Percentiles rank a stretch among this genome's conserved stretches.
These are phyloP conservation scores for Eimeria maxima DNA, from an alignment of 169 alveolate species.

Conservation along the genomic window DNA sequence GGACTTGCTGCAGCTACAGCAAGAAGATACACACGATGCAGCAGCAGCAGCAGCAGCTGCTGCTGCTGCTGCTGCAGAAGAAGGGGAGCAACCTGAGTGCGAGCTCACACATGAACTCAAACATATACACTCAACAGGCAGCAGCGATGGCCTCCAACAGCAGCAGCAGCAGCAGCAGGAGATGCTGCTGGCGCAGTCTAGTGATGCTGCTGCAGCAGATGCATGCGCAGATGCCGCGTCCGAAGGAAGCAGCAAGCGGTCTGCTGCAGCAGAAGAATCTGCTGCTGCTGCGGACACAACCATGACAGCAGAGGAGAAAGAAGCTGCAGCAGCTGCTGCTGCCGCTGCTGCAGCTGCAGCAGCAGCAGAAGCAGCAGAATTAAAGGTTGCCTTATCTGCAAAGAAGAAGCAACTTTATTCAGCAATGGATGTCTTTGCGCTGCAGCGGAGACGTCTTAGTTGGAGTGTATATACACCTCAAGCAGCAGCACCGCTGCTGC, in stretches of 20 bases:
- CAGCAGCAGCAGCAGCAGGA: constrained; percentile 4
- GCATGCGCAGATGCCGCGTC: neutral
- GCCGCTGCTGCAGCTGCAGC: neutral
- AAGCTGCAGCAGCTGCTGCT: neutral
- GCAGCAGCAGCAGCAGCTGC: neutral
- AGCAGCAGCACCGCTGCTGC: no score
- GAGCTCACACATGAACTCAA: no score
- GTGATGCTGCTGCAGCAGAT: neutral
- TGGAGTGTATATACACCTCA: neutral
- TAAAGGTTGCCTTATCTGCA: neutral
- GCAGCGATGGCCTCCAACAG: neutral
- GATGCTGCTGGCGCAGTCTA: neutral
- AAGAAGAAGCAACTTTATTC: neutral
- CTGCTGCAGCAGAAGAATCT: neutral
- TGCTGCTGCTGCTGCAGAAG: neutral
- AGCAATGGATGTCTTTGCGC: neutral
- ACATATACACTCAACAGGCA: no score
- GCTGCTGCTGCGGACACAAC: neutral
- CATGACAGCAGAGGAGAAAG: neutral
- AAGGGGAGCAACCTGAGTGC: neutral
- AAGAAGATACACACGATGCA: neutral
- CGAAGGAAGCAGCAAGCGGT: neutral
- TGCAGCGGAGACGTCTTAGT: neutral
- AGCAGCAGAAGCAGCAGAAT: constrained; percentile 8
- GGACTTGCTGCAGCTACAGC: neutral